Conservation (phyloP, 2,329 filamentous ascomycete species). For the Ambrosiella cleistominuta region DNA sequence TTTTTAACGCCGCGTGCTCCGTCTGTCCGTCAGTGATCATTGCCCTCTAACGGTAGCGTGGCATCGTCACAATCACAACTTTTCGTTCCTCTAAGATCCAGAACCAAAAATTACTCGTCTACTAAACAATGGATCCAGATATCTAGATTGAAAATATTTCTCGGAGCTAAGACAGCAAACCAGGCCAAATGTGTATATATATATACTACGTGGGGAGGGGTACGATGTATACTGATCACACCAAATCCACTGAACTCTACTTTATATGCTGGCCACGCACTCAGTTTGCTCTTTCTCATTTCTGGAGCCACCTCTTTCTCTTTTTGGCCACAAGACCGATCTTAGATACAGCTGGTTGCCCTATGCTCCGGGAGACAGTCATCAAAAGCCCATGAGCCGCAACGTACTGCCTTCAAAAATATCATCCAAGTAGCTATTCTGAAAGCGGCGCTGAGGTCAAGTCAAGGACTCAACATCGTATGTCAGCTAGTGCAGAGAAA, state of each 20-base stretch:
- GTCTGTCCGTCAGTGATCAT: no score
- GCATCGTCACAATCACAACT: no score
- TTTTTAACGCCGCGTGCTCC: no score
- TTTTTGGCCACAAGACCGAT: neutral
- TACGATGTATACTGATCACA: neutral
- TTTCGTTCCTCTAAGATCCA: no score
- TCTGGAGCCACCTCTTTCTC: neutral
- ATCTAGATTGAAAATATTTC: no score
- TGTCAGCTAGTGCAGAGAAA: neutral
- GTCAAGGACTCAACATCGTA: neutral
- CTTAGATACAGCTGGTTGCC: neutral
- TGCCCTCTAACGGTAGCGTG: no score
- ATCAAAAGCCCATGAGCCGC: neutral
- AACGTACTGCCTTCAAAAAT: neutral
- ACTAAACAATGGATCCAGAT: no score
- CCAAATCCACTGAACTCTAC: conserved; percentile 1
- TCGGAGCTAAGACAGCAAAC: no score
- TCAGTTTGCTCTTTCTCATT: neutral
- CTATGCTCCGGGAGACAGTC: neutral
- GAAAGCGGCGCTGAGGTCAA: neutral
- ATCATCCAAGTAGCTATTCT: neutral
- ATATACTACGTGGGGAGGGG: no score
- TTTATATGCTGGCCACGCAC: neutral
- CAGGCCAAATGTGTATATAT: no score
- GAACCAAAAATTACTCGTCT: no score